These are phyloP conservation scores for Termitomyces sp. DNA, from an alignment of 1,284 basidiomycete genomes.

Conservation along the genomic window DNA sequence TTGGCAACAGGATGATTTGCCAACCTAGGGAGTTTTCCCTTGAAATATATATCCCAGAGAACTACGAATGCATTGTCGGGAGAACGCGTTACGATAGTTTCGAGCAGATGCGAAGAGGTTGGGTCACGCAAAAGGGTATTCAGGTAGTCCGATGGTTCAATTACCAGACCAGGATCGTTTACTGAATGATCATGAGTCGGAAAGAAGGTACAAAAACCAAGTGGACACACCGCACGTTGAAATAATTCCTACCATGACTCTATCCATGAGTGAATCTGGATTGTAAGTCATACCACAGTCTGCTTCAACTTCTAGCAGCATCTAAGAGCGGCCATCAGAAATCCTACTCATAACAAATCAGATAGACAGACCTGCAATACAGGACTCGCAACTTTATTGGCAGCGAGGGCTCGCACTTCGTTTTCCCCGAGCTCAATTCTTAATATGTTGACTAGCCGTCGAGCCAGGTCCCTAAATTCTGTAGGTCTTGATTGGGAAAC, in stretches of 20 bases:
- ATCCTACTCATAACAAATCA: slow-evolving; percentile 1
- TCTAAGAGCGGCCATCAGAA: slow-evolving; percentile 36
- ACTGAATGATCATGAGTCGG: slow-evolving; percentile 24
- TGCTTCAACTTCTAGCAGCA: slow-evolving; percentile 76
- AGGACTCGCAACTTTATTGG: slow-evolving; percentile 78
- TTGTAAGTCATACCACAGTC: slow-evolving; percentile 54
- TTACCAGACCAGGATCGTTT: slow-evolving; percentile 20
- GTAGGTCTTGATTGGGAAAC: slow-evolving; percentile 34
- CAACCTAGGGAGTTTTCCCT: slow-evolving; percentile 64
- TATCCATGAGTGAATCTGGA: slow-evolving; percentile 76
- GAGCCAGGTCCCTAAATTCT: slow-evolving; percentile 48
- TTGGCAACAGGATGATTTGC: slow-evolving; percentile 86
- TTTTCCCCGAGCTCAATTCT: slow-evolving; percentile 55
- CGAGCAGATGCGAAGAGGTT: slow-evolving; percentile 84
- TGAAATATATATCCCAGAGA: slow-evolving; percentile 78
- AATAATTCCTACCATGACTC: slow-evolving; percentile 76
- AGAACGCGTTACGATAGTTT: slow-evolving; percentile 65
- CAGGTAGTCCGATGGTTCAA: slow-evolving; percentile 68
- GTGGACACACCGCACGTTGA: slow-evolving; percentile 50
- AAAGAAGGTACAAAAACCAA: slow-evolving; percentile 9
- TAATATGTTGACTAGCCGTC: slow-evolving; percentile 49
- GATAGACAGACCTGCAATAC: slow-evolving; percentile 61
- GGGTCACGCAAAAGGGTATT: slow-evolving; percentile 76
- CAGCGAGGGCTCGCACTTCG: slow-evolving; percentile 79
- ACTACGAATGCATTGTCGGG: slow-evolving; percentile 58